Conservation (phyloP, 257 asterid species). For the Solanum verrucosum region DNA sequence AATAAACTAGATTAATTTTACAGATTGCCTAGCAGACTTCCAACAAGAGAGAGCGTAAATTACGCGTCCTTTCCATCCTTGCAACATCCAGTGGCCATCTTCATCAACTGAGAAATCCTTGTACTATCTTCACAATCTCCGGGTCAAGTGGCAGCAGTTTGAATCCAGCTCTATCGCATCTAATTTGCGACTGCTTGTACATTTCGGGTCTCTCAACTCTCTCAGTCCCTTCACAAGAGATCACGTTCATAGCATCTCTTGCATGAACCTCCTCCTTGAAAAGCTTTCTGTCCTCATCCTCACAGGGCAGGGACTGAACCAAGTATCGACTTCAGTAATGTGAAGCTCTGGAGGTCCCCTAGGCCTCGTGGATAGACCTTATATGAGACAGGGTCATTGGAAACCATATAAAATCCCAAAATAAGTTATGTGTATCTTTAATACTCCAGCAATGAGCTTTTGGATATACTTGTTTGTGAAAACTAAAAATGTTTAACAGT, state of each 20-base stretch:
- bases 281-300: constrained; percentile 12
- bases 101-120: constrained; percentile 18
- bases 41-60: constrained; percentile 16
- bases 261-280: constrained; percentile 15
- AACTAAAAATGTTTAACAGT: constrained; percentile 10
- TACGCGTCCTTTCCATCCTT: constrained; percentile 25
- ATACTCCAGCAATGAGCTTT: constrained; percentile 9
- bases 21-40: neutral
- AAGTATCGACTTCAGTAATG: constrained; percentile 16
- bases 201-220: constrained; percentile 32
- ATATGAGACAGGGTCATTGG: constrained; percentile 32
- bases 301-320: constrained; percentile 18
- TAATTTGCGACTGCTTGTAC: constrained; percentile 24
- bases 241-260: constrained; percentile 25
- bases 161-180: constrained; percentile 22
- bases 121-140: constrained; percentile 15
- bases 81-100: constrained; percentile 23
- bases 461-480: constrained; percentile 11
- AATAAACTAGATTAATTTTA: neutral
- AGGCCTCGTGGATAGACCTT: constrained; percentile 18
- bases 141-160: constrained; percentile 20
- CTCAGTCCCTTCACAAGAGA: constrained; percentile 29
- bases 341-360: constrained; percentile 24
- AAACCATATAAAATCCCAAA: constrained; percentile 32
- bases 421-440: constrained; percentile 24